Conservation (phyloP, 1,284 basidiomycete species). For the Mixia osmundae region DNA sequence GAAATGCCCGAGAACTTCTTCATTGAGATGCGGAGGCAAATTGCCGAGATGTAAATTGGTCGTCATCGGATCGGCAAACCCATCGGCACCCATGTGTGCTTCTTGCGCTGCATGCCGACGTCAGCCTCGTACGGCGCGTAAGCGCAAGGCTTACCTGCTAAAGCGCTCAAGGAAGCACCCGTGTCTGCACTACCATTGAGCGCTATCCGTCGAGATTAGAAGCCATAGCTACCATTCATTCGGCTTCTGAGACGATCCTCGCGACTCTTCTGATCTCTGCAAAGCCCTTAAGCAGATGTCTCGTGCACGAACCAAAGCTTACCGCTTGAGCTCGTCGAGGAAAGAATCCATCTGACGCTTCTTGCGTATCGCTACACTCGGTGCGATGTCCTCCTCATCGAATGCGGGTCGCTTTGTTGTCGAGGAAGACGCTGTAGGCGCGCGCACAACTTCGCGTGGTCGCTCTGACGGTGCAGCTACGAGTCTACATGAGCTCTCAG, state of each 20-base stretch:
- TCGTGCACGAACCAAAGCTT: slow-evolving; percentile 7
- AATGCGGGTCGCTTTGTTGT: too few relatives aligned
- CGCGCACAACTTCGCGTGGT: too few relatives aligned
- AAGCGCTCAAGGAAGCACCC: slow-evolving; percentile 49
- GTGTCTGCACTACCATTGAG: not conserved
- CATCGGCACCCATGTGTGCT: slow-evolving; percentile 20
- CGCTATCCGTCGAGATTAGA: too few relatives aligned
- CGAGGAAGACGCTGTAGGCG: too few relatives aligned
- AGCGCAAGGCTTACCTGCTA: slow-evolving; percentile 36
- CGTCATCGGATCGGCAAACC: slow-evolving; percentile 65
- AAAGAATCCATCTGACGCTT: slow-evolving; percentile 84
- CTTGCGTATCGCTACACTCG: slow-evolving; percentile 36
- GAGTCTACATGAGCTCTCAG: slow-evolving; percentile 9
- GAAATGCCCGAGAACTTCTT: slow-evolving; percentile 49
- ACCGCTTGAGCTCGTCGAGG: slow-evolving; percentile 79
- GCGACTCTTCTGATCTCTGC: slow-evolving; percentile 66
- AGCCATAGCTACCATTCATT: slow-evolving; percentile 12
- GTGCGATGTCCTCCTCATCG: slow-evolving; percentile 25
- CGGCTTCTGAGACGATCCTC: slow-evolving; percentile 55
- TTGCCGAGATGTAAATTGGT: slow-evolving; percentile 74
- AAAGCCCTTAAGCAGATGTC: not conserved
- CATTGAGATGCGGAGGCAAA: slow-evolving; percentile 5
- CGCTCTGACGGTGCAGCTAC: slow-evolving; percentile 14
- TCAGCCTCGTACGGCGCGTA: not conserved
- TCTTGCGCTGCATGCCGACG: not conserved